Evolutionary conservation across 148 eudicot species (phyloP).

Genomic region (Talinum fruticosum): DNA sequence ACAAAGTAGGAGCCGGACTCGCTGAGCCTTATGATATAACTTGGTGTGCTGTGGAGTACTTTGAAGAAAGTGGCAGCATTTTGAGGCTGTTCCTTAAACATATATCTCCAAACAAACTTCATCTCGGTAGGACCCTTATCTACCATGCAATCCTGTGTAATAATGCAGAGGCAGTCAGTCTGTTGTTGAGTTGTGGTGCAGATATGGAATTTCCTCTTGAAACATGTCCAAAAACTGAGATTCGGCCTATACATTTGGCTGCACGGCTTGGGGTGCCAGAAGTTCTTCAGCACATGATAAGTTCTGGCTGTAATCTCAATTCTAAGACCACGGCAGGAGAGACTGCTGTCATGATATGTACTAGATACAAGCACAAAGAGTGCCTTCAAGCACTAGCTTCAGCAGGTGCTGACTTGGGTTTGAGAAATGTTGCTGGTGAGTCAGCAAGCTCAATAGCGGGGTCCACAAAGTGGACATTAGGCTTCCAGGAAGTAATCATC

Average conservation of each 20-base stretch:
- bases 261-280: slow-evolving; percentile 41
- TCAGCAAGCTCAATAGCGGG: slow-evolving; percentile 42
- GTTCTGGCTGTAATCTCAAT: slow-evolving; percentile 46
- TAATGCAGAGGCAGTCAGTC: slow-evolving; percentile 44
- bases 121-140: slow-evolving; percentile 56
- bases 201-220: slow-evolving; percentile 47
- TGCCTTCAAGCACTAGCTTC: slow-evolving; percentile 52
- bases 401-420: slow-evolving; percentile 64
- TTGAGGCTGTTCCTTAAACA: slow-evolving; percentile 47
- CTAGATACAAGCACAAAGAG: slow-evolving; percentile 47
- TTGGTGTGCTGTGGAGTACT: slow-evolving; percentile 77
- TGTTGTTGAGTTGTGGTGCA: slow-evolving; percentile 43
- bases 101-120: slow-evolving; percentile 50
- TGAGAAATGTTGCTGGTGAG: slow-evolving; percentile 35
- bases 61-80: slow-evolving; percentile 57
- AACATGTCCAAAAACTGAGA: slow-evolving; percentile 29
- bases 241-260: slow-evolving; percentile 52
- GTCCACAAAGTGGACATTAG: slow-evolving; percentile 45
- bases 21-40: slow-evolving; percentile 56
- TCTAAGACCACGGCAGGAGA: slow-evolving; percentile 44
- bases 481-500: slow-evolving; percentile 50
- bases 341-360: slow-evolving; percentile 58
- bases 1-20: slow-evolving; percentile 67
- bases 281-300: slow-evolving; percentile 38
- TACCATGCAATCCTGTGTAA: slow-evolving; percentile 62